phyloP scores from a whole-genome alignment of 2,329 filamentous ascomycete species.

The Camillea tinctor region DNA sequence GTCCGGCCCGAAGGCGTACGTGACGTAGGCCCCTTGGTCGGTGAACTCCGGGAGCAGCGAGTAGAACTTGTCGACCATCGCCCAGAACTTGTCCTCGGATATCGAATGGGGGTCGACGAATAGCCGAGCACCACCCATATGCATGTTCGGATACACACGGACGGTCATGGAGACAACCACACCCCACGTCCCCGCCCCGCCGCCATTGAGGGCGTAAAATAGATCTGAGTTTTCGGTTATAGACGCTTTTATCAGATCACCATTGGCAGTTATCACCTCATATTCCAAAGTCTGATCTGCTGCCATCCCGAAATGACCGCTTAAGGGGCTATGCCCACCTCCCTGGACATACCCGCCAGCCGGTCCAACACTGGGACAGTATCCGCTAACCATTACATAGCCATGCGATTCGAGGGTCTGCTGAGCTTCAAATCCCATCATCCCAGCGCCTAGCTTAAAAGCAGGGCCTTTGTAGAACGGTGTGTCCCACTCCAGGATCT shows the following conservation, averaged over 20 bases:
- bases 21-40: background rate
- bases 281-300: constrained; percentile 49
- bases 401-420: constrained; percentile 7
- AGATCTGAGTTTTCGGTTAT: constrained; percentile 45
- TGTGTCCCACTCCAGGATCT: background rate
- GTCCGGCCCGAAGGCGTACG: background rate
- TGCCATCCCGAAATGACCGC: constrained; percentile 43
- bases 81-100: background rate
- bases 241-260: constrained; percentile 41
- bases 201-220: constrained; percentile 54
- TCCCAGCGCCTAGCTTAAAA: constrained; percentile 17
- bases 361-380: constrained; percentile 22
- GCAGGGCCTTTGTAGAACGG: constrained; percentile 13
- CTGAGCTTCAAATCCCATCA: constrained; percentile 15
- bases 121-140: background rate
- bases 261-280: constrained; percentile 45
- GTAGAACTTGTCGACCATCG: background rate
- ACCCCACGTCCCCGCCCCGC: constrained; percentile 46
- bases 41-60: background rate
- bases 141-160: background rate
- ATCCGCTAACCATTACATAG: constrained; percentile 14
- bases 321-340: constrained; percentile 43
- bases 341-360: constrained; percentile 47
- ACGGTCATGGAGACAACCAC: constrained; percentile 1
- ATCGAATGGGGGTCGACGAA: background rate